Percentiles rank a stretch among this genome's conserved stretches.
These are phyloP conservation scores for Cornus florida DNA, from an alignment of 148 eudicot species.

Conservation along the genomic window DNA sequence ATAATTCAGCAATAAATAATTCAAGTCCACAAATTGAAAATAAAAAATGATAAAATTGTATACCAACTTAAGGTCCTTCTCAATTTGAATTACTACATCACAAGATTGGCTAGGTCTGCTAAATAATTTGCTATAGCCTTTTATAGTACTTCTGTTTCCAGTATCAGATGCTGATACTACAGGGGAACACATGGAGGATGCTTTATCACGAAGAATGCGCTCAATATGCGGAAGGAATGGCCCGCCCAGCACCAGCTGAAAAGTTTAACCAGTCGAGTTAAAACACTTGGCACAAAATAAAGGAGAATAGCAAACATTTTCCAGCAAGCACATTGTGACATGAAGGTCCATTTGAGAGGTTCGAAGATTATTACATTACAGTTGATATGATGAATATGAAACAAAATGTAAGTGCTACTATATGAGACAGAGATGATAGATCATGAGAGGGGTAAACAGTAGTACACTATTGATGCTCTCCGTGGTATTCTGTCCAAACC, in stretches of 20 bases:
- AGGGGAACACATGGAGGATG: conserved; percentile 65
- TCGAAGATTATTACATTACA: not conserved
- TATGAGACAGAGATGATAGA: not conserved
- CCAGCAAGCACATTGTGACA: not conserved
- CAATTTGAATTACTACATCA: conserved; percentile 63
- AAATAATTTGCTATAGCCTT: conserved; percentile 35
- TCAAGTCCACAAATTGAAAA: not conserved
- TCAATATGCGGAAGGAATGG: conserved; percentile 87
- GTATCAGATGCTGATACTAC: conserved; percentile 69
- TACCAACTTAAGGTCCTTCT: conserved; percentile 65
- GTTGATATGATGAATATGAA: not conserved
- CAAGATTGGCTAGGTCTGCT: conserved; percentile 64
- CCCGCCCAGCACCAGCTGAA: conserved; percentile 90
- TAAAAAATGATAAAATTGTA: conserved; percentile 3
- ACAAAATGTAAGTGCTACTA: not conserved
- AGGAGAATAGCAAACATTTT: not conserved
- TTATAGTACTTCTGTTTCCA: conserved; percentile 63
- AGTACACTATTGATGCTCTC: too few species aligned
- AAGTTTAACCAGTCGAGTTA: conserved; percentile 21
- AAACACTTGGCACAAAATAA: conserved; percentile 5
- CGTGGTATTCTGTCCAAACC: not conserved
- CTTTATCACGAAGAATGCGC: conserved; percentile 74
- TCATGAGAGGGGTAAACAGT: too few species aligned
- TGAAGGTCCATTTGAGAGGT: not conserved
- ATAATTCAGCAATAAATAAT: not conserved